Base-by-base conservation (phyloP, 2,329 filamentous ascomycete genomes). In the Blastomyces gilchristii region DNA sequence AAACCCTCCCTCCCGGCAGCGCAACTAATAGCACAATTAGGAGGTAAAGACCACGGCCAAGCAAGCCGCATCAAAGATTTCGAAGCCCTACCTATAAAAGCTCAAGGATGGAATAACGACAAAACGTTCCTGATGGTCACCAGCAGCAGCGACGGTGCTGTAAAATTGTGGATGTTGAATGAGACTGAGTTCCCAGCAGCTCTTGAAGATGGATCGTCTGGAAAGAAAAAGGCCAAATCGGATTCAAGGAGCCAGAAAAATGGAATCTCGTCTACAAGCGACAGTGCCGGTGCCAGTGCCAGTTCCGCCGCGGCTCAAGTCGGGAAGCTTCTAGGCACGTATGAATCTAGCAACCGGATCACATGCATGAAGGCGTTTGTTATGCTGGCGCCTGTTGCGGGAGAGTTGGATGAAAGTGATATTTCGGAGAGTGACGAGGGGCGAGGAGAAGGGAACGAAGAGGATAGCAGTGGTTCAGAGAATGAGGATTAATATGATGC, bases 51-150 rank as follows among this genome's bases (percentile, higher is more conserved):
- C 39, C 82, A 81, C 1, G 87, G 86, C 0, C 82, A 94, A 59
- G 77, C 78, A 2, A 83, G 85, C 12, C 85, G 94, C 60, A 86
- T 97, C 74, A 99, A 97, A 78, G 92, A 96, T 72, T 97, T 97
- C 74, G 83, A 86, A 64, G 77, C 91, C 43, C 69, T 94, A 58
- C 72, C 75, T 14, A 64, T 81, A 2, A 77, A 66, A 67, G 75
- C 69, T 70, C 59, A 63, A 6, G 66, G 68, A 8, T 70, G 69
- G 61, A 71, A 45, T 45, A 6, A 73, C 56, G 67, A 73, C 47
- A 67, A 73, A 47, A 77, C 71, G 65, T 81, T 81, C 63, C 78
- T 88, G 65, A 74, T 96, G 52, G 80, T 90, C 5, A 86, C 90
- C 7, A 91, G 84, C 7, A 87, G 90, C 75, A 97, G 92, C 72